Evolutionary conservation across 1,284 basidiomycete genomes (phyloP), one percentile per base, ranked within the genome.

Genomic region (Trichosporon faecale): DNA sequence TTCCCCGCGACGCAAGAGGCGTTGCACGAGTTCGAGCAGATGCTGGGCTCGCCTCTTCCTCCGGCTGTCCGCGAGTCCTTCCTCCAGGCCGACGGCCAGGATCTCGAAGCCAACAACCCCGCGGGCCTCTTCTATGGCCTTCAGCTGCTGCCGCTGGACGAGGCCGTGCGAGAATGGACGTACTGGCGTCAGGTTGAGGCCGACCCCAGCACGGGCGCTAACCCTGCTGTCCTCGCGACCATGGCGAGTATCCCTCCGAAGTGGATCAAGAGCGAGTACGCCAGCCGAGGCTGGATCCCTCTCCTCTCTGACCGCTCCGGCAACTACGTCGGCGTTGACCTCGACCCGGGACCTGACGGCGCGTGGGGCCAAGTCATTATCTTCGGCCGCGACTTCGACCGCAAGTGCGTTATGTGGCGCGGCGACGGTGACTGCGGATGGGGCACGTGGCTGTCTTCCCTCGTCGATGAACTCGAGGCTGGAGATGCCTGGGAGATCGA

Each of bases 371-470:
- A 99, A 82, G 95, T 98, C 66, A 98, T 99, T 73, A 90, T 98
- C 64, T 99, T 98, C 82, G 96, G 96, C 14, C 88, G 96, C 66
- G 96, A 99, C 80, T 98, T 99, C 83, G 96, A 99, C 83, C 93
- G 94, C 27, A 99, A 99, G 82, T 93, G 98, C 52, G 96, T 98
- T 37, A 86, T 98, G 66, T 95, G 91, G 89, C 87, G 88, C 69
- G 95, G 94, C 5, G 95, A 98, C 73, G 95, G 95, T 18, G 86
- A 88, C 44, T 90, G 89, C 12, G 96, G 96, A 4, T 99, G 97
- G 96, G 96, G 92, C 40, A 90, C 90, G 77, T 99, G 95, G 92
- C 84, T 99, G 46, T 90, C 94, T n/a, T 87, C 86, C 64, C 96
- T 98, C 78, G 94, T 90, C 2, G 96, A 99, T 61, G 95, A 98